phyloP scores from a whole-genome alignment of 176 grass and related monocot genomes.

The Rhynchospora tenuis region DNA sequence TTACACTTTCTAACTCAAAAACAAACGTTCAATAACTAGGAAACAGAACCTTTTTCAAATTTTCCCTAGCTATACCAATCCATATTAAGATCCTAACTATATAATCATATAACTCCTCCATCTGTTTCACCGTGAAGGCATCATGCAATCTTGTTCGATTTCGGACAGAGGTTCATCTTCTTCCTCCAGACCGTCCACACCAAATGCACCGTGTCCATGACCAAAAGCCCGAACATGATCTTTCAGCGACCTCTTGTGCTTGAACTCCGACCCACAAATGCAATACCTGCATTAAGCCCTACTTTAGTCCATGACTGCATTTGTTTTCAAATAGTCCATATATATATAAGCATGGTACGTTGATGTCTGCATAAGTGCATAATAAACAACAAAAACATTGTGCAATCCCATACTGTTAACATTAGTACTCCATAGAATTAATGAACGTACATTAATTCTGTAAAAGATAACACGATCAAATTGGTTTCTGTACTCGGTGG shows the following conservation, averaged over 20 bases:
- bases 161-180: conserved; percentile 75
- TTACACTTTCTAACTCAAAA: neutral
- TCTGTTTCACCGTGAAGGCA: conserved; percentile 14
- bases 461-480: neutral
- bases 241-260: conserved; percentile 98
- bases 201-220: conserved; percentile 69
- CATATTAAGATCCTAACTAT: conserved; percentile 13
- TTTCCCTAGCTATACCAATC: neutral
- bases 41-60: conserved; percentile 5
- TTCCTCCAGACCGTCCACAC: conserved; percentile 43
- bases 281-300: conserved; percentile 45
- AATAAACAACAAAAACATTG: neutral
- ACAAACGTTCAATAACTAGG: neutral
- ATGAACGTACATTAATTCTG: neutral
- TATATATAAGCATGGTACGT: neutral
- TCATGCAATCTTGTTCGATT: conserved; percentile 57
- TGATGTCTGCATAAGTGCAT: neutral
- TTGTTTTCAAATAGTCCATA: neutral
- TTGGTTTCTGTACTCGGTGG: neutral
- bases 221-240: conserved; percentile 90
- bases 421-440: neutral
- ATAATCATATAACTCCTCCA: neutral
- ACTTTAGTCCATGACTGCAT: neutral
- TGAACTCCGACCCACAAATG: conserved; percentile 97
- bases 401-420: neutral